Evolutionary conservation across 148 eudicot species (phyloP).

Genomic region (Fagopyrum esculentum): DNA sequence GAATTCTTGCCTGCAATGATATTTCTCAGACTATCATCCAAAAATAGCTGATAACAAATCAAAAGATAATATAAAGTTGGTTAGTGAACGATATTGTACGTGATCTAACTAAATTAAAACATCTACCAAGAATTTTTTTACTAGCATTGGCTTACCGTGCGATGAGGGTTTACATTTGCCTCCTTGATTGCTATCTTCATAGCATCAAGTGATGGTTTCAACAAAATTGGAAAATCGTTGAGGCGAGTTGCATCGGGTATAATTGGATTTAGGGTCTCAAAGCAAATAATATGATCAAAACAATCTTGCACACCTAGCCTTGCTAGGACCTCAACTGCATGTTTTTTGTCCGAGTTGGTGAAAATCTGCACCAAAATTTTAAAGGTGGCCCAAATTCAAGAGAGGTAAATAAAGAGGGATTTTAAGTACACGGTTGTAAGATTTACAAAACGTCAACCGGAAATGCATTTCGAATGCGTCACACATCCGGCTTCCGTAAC

Average conservation of each 20-base stretch:
- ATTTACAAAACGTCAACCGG: too few relatives aligned
- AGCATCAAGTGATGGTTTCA: constrained; percentile 77
- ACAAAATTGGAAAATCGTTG: constrained; percentile 55
- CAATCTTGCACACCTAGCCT: constrained; percentile 67
- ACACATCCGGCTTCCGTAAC: too few relatives aligned
- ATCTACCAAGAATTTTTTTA: too few relatives aligned
- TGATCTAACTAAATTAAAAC: too few relatives aligned
- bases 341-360: constrained; percentile 69
- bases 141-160: constrained; percentile 40
- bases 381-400: too few relatives aligned
- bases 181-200: constrained; percentile 53
- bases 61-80: too few relatives aligned
- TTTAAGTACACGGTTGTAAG: too few relatives aligned
- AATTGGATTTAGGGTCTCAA: constrained; percentile 77
- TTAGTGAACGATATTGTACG: too few relatives aligned
- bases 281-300: constrained; percentile 71
- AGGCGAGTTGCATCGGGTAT: constrained; percentile 43
- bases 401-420: too few relatives aligned
- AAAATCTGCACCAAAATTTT: constrained; percentile 47
- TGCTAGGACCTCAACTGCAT: constrained; percentile 55
- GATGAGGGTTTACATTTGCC: constrained; percentile 56
- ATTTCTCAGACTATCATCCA: constrained; percentile 68
- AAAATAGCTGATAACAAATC: constrained; percentile 45
- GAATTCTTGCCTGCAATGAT: constrained; percentile 59
- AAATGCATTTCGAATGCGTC: too few relatives aligned